These are phyloP conservation scores for Sarocladium strictum DNA, from an alignment of 2,329 filamentous ascomycete species.

Conservation along the genomic window DNA sequence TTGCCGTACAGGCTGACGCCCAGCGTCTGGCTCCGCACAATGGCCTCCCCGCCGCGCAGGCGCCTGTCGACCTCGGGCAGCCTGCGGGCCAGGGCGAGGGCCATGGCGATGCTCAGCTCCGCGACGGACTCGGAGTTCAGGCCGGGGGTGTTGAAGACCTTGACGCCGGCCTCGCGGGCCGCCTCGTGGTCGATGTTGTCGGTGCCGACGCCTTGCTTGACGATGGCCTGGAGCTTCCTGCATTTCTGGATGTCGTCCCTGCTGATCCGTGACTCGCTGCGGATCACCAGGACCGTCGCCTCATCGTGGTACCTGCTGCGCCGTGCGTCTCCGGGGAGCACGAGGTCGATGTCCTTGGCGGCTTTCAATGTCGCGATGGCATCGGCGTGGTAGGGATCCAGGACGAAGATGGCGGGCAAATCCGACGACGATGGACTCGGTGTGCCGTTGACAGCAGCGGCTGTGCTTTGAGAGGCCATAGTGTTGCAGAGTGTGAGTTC, in stretches of 20 bases:
- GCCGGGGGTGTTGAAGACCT: slow-evolving; percentile 37
- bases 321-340: slow-evolving; percentile 26
- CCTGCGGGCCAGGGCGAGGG: slow-evolving; percentile 23
- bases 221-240: slow-evolving; percentile 31
- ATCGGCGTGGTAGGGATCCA: slow-evolving; percentile 27
- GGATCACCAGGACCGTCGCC: slow-evolving; percentile 26
- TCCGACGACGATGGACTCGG: background rate
- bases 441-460: no score
- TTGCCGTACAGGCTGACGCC: slow-evolving; percentile 25
- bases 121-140: slow-evolving; percentile 33
- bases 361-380: slow-evolving; percentile 25
- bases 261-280: slow-evolving; percentile 25
- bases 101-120: slow-evolving; percentile 27
- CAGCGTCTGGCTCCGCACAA: slow-evolving; percentile 30
- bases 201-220: slow-evolving; percentile 38
- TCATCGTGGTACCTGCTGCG: slow-evolving; percentile 29
- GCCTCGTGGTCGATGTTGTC: slow-evolving; percentile 35
- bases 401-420: slow-evolving; percentile 25
- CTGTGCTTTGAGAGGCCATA: no score
- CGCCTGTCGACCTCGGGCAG: slow-evolving; percentile 22
- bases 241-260: slow-evolving; percentile 28
- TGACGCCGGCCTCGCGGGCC: slow-evolving; percentile 27
- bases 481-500: no score
- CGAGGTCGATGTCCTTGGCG: slow-evolving; percentile 26
- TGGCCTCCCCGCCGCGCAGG: slow-evolving; percentile 17